Percentiles rank a stretch among this genome's conserved stretches.
These are phyloP conservation scores for Neurospora tetrasperma DNA, from an alignment of 495 filamentous ascomycete genomes.

Conservation along the genomic window DNA sequence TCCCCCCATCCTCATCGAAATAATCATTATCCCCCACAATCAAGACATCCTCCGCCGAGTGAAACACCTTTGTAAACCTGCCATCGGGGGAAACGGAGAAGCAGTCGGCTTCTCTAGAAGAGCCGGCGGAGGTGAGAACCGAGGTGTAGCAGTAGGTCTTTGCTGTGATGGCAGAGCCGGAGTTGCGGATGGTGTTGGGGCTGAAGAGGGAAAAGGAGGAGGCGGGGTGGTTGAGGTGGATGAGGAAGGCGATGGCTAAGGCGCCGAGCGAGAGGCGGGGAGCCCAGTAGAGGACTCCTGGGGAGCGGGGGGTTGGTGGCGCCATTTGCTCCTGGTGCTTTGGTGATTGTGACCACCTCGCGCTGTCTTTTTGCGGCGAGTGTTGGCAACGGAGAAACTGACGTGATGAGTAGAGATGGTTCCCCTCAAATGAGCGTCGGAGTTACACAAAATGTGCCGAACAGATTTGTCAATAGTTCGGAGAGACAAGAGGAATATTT, in stretches of 20 bases:
- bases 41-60: not conserved
- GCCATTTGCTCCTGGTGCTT: not conserved
- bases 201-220: slow-evolving; percentile 8
- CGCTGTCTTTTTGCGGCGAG: not conserved
- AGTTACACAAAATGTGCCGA: not conserved
- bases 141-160: slow-evolving; percentile 33
- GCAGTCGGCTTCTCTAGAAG: slow-evolving; percentile 24
- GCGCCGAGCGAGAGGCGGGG: slow-evolving; percentile 14
- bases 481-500: not conserved
- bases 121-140: slow-evolving; percentile 1
- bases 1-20: not conserved
- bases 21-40: not conserved
- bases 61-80: slow-evolving; percentile 24
- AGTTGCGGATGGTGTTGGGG: not conserved
- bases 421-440: not conserved
- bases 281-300: slow-evolving; percentile 7
- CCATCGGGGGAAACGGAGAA: slow-evolving; percentile 30
- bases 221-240: slow-evolving; percentile 3
- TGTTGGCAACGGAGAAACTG: not conserved
- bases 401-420: not conserved
- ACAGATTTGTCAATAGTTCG: not conserved
- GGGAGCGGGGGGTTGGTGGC: not conserved
- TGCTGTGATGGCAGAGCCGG: not conserved
- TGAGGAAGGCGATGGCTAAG: slow-evolving; percentile 12
- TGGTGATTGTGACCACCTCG: not conserved